Percentiles rank a stretch among this genome's conserved stretches.
Conservation (phyloP, 768 basidiomycete species). For the Boletus patriciae region DNA sequence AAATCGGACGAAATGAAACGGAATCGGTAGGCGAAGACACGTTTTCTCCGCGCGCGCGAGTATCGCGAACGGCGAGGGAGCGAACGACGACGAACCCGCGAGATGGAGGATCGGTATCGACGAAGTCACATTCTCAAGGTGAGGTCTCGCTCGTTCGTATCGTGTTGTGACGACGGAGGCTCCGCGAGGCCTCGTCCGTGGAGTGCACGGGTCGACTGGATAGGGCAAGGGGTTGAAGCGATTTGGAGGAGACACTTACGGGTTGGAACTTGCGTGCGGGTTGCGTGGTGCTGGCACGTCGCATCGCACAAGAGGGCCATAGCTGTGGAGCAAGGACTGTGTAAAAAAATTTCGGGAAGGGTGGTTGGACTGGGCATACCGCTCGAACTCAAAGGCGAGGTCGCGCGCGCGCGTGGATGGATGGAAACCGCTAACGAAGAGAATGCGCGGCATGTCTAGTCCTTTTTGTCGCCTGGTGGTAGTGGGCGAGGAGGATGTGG, state of each 20-base stretch:
- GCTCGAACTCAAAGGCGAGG: slow-evolving; percentile 85
- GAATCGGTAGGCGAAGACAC: slow-evolving; percentile 27
- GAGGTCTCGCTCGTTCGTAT: slow-evolving; percentile 32
- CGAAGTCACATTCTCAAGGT: slow-evolving; percentile 19
- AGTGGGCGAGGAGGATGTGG: slow-evolving; percentile 22
- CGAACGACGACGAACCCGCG: slow-evolving; percentile 33
- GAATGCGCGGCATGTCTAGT: slow-evolving; percentile 67
- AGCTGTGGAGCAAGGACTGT: slow-evolving; percentile 43
- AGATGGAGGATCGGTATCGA: slow-evolving; percentile 33
- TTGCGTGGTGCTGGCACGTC: slow-evolving; percentile 88
- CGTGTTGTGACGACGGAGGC: slow-evolving; percentile 25
- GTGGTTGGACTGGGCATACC: slow-evolving; percentile 42
- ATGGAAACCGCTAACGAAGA: slow-evolving; percentile 86
- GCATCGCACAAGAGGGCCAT: slow-evolving; percentile 80
- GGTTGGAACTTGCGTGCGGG: slow-evolving; percentile 68
- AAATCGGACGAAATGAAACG: slow-evolving; percentile 34
- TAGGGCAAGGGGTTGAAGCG: slow-evolving; percentile 34
- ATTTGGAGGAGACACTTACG: slow-evolving; percentile 59
- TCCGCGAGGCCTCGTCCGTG: slow-evolving; percentile 29
- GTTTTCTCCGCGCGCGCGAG: slow-evolving; percentile 29
- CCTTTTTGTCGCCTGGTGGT: slow-evolving; percentile 5
- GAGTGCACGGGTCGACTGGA: slow-evolving; percentile 41
- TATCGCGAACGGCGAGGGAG: slow-evolving; percentile 28
- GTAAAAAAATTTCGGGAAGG: slow-evolving; percentile 3
- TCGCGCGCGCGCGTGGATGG: slow-evolving; percentile 80